Conservation (phyloP, 2,329 filamentous ascomycete species). For the Colletotrichum eremochloae region DNA sequence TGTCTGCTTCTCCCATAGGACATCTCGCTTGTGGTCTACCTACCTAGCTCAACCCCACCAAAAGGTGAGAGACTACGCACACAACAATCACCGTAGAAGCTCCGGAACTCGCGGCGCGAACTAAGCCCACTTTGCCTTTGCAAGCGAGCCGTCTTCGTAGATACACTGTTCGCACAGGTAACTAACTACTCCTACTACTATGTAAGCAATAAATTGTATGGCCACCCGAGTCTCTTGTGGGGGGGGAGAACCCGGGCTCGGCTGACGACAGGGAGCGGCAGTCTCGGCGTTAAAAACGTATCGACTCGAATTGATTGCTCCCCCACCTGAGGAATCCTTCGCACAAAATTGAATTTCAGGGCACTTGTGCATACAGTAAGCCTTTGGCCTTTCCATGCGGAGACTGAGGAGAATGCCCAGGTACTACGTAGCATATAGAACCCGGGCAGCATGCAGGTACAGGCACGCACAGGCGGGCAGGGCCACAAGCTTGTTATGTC, state of each 20-base stretch:
- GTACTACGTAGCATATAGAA: not conserved
- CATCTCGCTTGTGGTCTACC: slow-evolving; percentile 3
- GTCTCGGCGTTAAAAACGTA: not conserved
- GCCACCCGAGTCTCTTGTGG: not conserved
- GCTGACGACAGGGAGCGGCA: not conserved
- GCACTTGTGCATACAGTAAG: not conserved
- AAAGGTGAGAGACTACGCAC: not conserved
- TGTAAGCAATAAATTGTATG: not conserved
- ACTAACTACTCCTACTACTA: not conserved
- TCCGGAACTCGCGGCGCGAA: slow-evolving; percentile 1
- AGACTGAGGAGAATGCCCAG: not conserved
- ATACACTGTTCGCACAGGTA: not conserved
- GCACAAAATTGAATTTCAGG: not conserved
- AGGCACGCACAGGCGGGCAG: slow-evolving; percentile 20
- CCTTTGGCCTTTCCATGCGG: not conserved
- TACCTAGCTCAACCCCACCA: not conserved
- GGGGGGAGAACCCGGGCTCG: too few relatives aligned
- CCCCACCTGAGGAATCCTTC: not conserved
- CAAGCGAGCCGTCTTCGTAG: slow-evolving; percentile 14
- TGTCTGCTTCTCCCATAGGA: not conserved
- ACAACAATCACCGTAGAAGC: not conserved
- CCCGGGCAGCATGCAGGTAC: slow-evolving; percentile 37
- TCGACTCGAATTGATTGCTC: not conserved
- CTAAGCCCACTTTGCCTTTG: not conserved
- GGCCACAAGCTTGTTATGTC: not conserved